These are phyloP conservation scores for Podila minutissima DNA, from an alignment of 192 early-diverging fungal genomes.

Conservation along the genomic window DNA sequence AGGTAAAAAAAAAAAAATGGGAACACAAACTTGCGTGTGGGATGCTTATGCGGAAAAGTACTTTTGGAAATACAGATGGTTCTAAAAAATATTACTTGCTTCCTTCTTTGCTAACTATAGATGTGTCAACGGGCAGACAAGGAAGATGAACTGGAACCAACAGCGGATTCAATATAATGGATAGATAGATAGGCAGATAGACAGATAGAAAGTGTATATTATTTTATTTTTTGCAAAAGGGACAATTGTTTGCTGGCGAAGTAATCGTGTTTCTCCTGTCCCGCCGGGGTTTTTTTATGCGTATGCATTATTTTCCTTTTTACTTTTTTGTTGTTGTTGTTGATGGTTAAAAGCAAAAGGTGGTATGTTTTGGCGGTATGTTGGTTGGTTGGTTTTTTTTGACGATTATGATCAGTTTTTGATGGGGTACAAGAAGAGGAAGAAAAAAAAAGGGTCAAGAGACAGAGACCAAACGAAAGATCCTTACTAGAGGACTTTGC, in stretches of 20 bases:
- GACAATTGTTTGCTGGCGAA: not conserved
- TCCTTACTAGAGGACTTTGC: constrained; percentile 24
- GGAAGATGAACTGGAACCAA: constrained; percentile 40
- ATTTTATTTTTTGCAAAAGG: not conserved
- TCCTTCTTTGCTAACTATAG: constrained; percentile 10
- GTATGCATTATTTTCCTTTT: not conserved
- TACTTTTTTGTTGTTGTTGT: constrained; percentile 3
- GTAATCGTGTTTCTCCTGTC: not conserved
- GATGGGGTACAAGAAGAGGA: not conserved
- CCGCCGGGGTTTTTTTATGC: not conserved
- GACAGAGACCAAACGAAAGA: not conserved
- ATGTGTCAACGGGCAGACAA: constrained; percentile 52
- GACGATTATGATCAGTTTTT: not conserved
- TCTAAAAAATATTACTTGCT: not conserved
- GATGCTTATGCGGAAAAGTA: not conserved
- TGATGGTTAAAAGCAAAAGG: not conserved
- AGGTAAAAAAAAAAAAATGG: constrained; percentile 25
- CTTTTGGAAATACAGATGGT: too few species aligned
- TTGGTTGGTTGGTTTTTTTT: not conserved
- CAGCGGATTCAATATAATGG: constrained; percentile 8
- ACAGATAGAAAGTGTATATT: not conserved
- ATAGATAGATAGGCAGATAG: too few species aligned
- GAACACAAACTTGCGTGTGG: not conserved
- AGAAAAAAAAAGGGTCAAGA: not conserved
- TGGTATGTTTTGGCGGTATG: not conserved